These are phyloP conservation scores for Saccharomycopsis microspora DNA, from an alignment of 805 yeast genomes.

Conservation along the genomic window DNA sequence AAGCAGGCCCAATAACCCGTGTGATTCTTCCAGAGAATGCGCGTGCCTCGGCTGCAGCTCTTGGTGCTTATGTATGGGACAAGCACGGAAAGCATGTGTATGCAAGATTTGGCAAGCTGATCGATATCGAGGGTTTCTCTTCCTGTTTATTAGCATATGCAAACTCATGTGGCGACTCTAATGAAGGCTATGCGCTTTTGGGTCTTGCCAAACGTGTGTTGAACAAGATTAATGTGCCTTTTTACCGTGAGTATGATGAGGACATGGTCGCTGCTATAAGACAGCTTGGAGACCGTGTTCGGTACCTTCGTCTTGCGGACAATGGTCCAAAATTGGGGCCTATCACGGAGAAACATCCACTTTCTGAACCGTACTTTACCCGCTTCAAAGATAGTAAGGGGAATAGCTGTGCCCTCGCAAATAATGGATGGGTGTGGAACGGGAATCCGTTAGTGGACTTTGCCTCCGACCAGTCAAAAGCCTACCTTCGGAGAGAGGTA, in stretches of 20 bases:
- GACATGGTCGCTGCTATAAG: conserved; percentile 50
- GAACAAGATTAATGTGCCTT: conserved; percentile 67
- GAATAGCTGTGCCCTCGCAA: conserved; percentile 63
- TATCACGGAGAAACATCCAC: conserved; percentile 43
- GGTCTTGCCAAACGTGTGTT: conserved; percentile 27
- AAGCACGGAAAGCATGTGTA: conserved; percentile 3
- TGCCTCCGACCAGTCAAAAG: conserved; percentile 70
- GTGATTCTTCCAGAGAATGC: conserved; percentile 37
- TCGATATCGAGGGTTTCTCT: conserved; percentile 42
- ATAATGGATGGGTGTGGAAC: conserved; percentile 98
- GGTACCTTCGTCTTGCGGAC: conserved; percentile 62
- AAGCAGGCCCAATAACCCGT: conserved; percentile 18
- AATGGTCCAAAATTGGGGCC: conserved; percentile 77
- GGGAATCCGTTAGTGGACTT: conserved; percentile 90
- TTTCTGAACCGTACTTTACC: conserved; percentile 84
- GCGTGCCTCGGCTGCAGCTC: conserved; percentile 26
- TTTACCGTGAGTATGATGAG: conserved; percentile 64
- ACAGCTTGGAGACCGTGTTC: conserved; percentile 68
- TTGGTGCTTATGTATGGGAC: conserved; percentile 38
- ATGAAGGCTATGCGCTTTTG: too few relatives aligned
- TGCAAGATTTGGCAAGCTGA: conserved; percentile 39
- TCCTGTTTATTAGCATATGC: conserved; percentile 24
- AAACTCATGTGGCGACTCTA: background rate
- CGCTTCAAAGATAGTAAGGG: conserved; percentile 45
- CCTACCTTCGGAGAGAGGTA: conserved; percentile 83